Conservation (phyloP, 2,329 filamentous ascomycete species). For the Xylariaceae sp. region DNA sequence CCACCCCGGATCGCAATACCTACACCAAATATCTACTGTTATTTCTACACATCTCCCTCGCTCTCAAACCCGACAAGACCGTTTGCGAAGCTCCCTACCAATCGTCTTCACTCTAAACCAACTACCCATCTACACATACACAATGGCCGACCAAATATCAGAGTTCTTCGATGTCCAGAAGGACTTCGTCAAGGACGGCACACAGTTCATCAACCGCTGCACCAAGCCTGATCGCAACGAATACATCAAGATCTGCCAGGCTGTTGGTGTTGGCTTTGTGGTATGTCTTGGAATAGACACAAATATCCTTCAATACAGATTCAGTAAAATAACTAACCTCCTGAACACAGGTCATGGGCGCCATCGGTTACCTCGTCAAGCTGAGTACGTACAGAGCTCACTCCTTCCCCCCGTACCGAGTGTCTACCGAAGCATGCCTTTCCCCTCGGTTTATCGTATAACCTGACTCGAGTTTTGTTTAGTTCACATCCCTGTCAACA, state of each 20-base stretch:
- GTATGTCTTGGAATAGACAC: constrained; percentile 30
- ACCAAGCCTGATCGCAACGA: constrained; percentile 46
- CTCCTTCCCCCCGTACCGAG: neutral
- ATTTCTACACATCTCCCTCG: constrained; percentile 1
- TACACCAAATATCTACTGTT: neutral
- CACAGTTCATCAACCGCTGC: constrained; percentile 58
- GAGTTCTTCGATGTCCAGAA: constrained; percentile 64
- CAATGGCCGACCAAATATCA: constrained; percentile 63
- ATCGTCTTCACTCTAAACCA: too few species aligned
- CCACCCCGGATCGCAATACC: constrained; percentile 6
- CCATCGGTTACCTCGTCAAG: constrained; percentile 66
- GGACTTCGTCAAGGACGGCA: constrained; percentile 59
- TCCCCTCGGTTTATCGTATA: constrained; percentile 1
- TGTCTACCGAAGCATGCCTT: too few species aligned
- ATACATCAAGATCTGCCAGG: constrained; percentile 49
- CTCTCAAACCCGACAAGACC: too few species aligned
- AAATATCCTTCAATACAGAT: neutral
- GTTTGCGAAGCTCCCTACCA: too few species aligned
- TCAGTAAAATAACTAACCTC: constrained; percentile 1
- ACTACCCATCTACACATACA: neutral
- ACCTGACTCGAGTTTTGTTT: too few species aligned
- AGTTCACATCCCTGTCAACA: constrained; percentile 68
- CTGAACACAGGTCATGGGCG: constrained; percentile 25
- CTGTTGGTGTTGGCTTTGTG: constrained; percentile 63
- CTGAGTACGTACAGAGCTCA: constrained; percentile 44